phyloP scores from a whole-genome alignment of 2,329 filamentous ascomycete genomes.

The Aspergillus felis region DNA sequence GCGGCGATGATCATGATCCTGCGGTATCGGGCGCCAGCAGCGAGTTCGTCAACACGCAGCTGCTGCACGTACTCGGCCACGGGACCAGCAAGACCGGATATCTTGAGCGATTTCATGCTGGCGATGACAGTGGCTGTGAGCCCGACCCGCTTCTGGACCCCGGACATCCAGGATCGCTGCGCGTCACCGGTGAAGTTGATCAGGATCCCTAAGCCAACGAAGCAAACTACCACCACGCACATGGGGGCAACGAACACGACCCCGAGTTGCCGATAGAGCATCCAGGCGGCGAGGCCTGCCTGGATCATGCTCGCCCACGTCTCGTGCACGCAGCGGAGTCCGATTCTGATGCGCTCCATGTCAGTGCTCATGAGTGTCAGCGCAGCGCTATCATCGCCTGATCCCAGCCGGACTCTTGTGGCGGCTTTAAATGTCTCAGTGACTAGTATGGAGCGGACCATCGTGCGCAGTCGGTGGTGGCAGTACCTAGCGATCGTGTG shows the following conservation, averaged over 20 bases:
- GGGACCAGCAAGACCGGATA: slow-evolving; percentile 32
- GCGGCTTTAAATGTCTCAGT: slow-evolving; percentile 1
- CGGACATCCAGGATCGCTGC: slow-evolving; percentile 15
- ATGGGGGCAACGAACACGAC: too few species aligned
- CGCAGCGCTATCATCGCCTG: slow-evolving; percentile 3
- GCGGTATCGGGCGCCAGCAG: too few species aligned
- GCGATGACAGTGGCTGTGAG: slow-evolving; percentile 29
- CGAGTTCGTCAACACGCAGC: too few species aligned
- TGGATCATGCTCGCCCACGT: slow-evolving; percentile 4
- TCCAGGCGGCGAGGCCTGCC: too few species aligned
- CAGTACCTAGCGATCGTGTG: too few species aligned
- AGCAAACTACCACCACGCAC: too few species aligned
- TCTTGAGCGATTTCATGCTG: slow-evolving; percentile 40
- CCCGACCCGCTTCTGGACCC: slow-evolving; percentile 24
- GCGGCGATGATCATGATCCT: too few species aligned
- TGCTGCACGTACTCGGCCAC: too few species aligned
- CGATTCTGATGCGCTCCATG: slow-evolving; percentile 10
- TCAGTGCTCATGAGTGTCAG: slow-evolving; percentile 13
- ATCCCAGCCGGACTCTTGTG: slow-evolving; percentile 1
- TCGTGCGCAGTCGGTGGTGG: too few species aligned
- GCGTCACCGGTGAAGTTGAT: slow-evolving; percentile 17
- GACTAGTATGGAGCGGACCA: too few species aligned
- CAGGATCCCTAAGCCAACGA: too few species aligned
- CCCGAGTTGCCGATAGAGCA: too few species aligned
- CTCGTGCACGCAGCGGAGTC: slow-evolving; percentile 5